Base-by-base conservation (phyloP, 768 basidiomycete species). In the Kondoa subrosea region DNA sequence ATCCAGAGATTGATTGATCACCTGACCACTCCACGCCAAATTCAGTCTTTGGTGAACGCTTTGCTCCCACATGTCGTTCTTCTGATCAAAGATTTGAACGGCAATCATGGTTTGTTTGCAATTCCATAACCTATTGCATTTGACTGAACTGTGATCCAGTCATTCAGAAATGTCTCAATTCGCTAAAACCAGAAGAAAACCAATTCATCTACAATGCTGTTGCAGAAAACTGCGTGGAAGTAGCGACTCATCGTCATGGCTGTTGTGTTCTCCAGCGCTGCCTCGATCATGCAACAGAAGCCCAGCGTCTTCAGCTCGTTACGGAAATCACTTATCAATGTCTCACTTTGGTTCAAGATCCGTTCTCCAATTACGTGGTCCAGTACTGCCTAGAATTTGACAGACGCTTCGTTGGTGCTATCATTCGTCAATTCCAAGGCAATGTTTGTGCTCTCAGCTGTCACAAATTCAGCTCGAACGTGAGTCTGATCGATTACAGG, bases 1-100 rank as follows among this genome's bases (percentile, higher is more conserved):
- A 95, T 97, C 68, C 95, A 99, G 81, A 97, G 97, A 81, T 97
- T 97, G 93, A 95, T 99, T 71, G 95, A 99, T 78, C 97, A 95
- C 81, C 80, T 99, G 76, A 93, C 92, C 26, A 91, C 89, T 66
- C 85, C 89, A 74, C 81, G 95, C 75, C 90, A 91, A 87, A 96
- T 99, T 73, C 89, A 91, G 76, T 88, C 90, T 34, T 90, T 97
- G 79, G 96, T 97, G 75, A 82, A 92, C 70, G 93, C 95, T 2
- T 84, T 99, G 74, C 93, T 91, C 80, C 82, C 95, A 68, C 92
- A 96, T 77, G 95, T 99, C 74, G 95, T 99, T 33, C 91, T 92
- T 71, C 83, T 99, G 73, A 99, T 99, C 85, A 99, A 97, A 83
- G 95, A 75, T 64, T 80, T 93, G 75, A 93, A 93, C 76, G 90